Evolutionary conservation across 345 rosid genomes (phyloP).

Genomic region (Populus alba): DNA sequence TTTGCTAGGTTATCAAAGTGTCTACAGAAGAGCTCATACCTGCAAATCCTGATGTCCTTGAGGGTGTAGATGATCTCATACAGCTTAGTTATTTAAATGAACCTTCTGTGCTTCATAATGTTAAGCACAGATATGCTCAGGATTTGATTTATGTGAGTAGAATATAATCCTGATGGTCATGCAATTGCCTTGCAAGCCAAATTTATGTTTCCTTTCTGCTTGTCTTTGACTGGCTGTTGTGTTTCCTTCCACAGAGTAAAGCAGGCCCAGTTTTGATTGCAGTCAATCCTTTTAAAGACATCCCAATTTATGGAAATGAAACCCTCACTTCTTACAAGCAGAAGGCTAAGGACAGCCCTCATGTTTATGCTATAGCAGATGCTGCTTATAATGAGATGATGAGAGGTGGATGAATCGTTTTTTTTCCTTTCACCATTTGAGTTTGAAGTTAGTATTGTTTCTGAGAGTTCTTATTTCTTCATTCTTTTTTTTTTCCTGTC

Average conservation of each 20-base stretch:
- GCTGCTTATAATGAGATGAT: conserved; percentile 88
- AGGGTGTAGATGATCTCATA: conserved; percentile 82
- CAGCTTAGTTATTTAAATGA: conserved; percentile 95
- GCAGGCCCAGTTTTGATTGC: conserved; percentile 93
- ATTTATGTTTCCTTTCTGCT: conserved; percentile 6
- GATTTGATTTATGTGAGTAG: conserved; percentile 83
- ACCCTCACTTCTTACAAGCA: conserved; percentile 54
- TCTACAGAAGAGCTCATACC: conserved; percentile 74
- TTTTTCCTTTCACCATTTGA: conserved; percentile 13
- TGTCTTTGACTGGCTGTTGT: conserved; percentile 12
- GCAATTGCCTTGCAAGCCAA: conserved; percentile 1
- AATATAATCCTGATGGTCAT: conserved; percentile 10
- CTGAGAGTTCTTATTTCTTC: conserved; percentile 1
- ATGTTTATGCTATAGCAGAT: conserved; percentile 78
- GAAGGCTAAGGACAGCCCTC: conserved; percentile 63
- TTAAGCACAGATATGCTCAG: conserved; percentile 68
- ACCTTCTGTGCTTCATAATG: conserved; percentile 86
- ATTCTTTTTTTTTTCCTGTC: conserved; percentile 8
- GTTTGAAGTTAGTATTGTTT: conserved; percentile 16
- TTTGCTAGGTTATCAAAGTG: conserved; percentile 67
- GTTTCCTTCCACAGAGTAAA: conserved; percentile 60
- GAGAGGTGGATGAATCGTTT: conserved; percentile 56
- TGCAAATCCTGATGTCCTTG: conserved; percentile 87
- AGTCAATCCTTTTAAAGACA: conserved; percentile 78
- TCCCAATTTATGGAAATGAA: conserved; percentile 61